Base-by-base conservation (phyloP, 169 alveolate genomes). In the Toxoplasma gondii region DNA sequence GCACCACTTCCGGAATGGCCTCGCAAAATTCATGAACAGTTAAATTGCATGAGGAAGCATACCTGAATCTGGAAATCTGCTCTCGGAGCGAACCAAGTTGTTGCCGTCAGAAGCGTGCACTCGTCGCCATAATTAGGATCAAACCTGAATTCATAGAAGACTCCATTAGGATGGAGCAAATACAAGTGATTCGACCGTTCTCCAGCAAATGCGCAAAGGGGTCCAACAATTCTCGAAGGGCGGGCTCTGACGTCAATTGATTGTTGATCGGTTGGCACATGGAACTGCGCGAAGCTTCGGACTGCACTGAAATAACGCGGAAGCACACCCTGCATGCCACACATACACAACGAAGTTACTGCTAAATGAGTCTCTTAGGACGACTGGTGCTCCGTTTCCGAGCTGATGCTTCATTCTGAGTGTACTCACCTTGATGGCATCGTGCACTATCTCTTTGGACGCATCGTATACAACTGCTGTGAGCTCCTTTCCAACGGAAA, bases 211-310 rank as follows among this genome's bases (percentile, higher is more conserved):
- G 95, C 88, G 45, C 91, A 88, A 31, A 93, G 84, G 17, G 95
- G 95, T 0, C 95, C 95, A 38, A 49, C 74, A 22, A 93, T 64
- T 24, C 54, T 19, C 19, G 95, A 83, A 19, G 53, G 29, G n/a
- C 83, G 93, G 19, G 90, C 34, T 44, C 93, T 82, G 49, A 88
- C 84, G 84, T 93, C 95, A 34, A 83, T 41, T n/a, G 92, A 36
- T 83, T 78, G 91, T 27, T 49, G 69, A 83, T 93, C 95, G 44
- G 43, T 49, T 31, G 95, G 95, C 39, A 93, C 43, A 70, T 93
- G 95, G 44, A 93, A 93, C 92, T 93, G 95, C 58, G 95, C 95
- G 43, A 93, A 93, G 58, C 95, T 93, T 41, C 95, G 90, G 43
- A 49, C 58, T n/a, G 93, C 92, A 53, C 92, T 91, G 84, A 93